Percentiles rank a stretch among this genome's conserved stretches.
phyloP scores from a whole-genome alignment of 1,139 yeast species.

The Kodamaea plutei region DNA sequence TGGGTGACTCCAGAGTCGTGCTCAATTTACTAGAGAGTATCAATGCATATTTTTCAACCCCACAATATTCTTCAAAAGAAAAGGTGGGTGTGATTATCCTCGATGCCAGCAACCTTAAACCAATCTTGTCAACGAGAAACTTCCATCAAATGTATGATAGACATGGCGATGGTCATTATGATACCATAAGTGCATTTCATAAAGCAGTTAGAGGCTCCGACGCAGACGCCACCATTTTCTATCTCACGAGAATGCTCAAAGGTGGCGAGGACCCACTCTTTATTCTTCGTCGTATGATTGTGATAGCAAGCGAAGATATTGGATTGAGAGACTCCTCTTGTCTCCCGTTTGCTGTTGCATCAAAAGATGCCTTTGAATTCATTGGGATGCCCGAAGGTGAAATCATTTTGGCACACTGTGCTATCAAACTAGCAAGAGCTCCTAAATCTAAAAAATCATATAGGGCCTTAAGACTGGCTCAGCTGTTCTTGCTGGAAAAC shows the following conservation, averaged over 20 bases:
- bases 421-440: conserved; percentile 81
- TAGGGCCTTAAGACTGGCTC: conserved; percentile 69
- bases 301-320: conserved; percentile 89
- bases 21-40: conserved; percentile 64
- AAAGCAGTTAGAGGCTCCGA: conserved; percentile 85
- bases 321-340: conserved; percentile 81
- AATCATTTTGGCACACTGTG: conserved; percentile 84
- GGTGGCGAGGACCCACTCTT: conserved; percentile 95
- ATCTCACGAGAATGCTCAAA: conserved; percentile 77
- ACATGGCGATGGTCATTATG: conserved; percentile 90
- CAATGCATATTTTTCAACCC: conserved; percentile 40
- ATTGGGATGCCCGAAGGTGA: conserved; percentile 98
- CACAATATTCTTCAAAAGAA: conserved; percentile 20
- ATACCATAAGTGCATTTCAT: conserved; percentile 90
- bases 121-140: conserved; percentile 32
- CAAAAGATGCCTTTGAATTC: conserved; percentile 83
- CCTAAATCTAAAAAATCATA: conserved; percentile 83
- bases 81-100: conserved; percentile 30
- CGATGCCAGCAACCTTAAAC: conserved; percentile 34
- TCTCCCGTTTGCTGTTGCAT: conserved; percentile 80
- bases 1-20: conserved; percentile 88
- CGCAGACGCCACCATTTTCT: conserved; percentile 85
- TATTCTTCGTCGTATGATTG: conserved; percentile 86
- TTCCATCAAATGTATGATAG: conserved; percentile 73
- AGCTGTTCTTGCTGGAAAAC: conserved; percentile 50